A percentile compares a stretch with the other conserved stretches of the same genome.
Conservation (phyloP, 495 filamentous ascomycete species). For the Daldinia caldariorum region DNA sequence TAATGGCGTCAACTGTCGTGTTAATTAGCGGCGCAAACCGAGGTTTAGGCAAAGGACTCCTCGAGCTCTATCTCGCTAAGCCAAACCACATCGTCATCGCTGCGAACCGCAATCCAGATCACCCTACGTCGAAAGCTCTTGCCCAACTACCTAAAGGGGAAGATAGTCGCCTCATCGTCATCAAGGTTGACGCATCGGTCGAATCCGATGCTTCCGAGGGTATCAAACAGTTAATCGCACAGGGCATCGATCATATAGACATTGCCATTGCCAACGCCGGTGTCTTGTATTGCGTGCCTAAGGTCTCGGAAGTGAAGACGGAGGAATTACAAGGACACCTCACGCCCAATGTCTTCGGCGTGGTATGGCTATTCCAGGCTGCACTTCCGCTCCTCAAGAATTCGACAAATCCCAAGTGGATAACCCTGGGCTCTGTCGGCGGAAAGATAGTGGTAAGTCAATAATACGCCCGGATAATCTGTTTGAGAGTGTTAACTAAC, state of each 20-base stretch:
- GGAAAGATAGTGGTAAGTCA: constrained; percentile 42
- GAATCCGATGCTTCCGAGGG: constrained; percentile 35
- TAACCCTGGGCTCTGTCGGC: constrained; percentile 47
- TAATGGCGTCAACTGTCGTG: constrained; percentile 37
- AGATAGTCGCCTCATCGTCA: constrained; percentile 38
- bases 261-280: constrained; percentile 49
- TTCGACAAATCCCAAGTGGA: constrained; percentile 48
- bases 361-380: constrained; percentile 50
- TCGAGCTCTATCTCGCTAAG: constrained; percentile 37
- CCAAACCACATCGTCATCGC: constrained; percentile 50
- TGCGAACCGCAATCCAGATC: constrained; percentile 44
- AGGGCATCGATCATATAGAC: constrained; percentile 47
- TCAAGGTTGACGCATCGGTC: constrained; percentile 46
- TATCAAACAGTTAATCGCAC: constrained; percentile 27
- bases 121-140: constrained; percentile 40
- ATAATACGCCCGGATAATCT: background rate
- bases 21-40: constrained; percentile 47
- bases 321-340: constrained; percentile 47
- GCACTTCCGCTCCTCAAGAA: constrained; percentile 42
- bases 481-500: constrained; percentile 2
- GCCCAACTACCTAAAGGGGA: constrained; percentile 34
- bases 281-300: constrained; percentile 42
- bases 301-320: constrained; percentile 45
- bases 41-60: constrained; percentile 45
- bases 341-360: constrained; percentile 45